Evolutionary conservation across 2,329 filamentous ascomycete genomes (phyloP), one percentile per base, ranked within the genome.

Genomic region (Penicillium sp.): DNA sequence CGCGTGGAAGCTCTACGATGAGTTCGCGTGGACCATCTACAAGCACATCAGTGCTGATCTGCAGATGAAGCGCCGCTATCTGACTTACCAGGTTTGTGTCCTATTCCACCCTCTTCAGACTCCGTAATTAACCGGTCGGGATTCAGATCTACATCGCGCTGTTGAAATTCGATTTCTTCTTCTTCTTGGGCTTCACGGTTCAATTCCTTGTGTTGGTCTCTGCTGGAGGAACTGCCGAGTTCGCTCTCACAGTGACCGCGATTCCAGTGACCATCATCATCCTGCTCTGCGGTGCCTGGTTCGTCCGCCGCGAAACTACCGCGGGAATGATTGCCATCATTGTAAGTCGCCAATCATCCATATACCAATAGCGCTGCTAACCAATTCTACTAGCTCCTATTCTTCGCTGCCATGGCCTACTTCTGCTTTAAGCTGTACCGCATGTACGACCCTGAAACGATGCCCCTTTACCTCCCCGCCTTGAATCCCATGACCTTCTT

Each of bases 121-220:
- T 72, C 59, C 68, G 16, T 9, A 4, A 29, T 40, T 53, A 38
- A 53, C 32, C 27, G 34, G 5, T 45, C 38, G n/a, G n/a, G 7
- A 22, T 29, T 16, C 58, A 96, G 92, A 92, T 99, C 73, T 99
- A 97, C 75, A 97, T 99, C 68, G 91, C 94, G 36, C 83, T 99
- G 10, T 83, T 99, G 61, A 99, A 99, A 76, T 99, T 99, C 73
- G 94, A 99, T 77, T 97, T 99, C 77, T 99, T 99, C 85, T 97
- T 99, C 81, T 99, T 99, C 82, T 85, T 99, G 47, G 94, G 93
- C 50, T 99, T 99, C 74, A 97, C 94, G 6, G 90, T 99, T 44
- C 94, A 99, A 71, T 99, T 99, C 74, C 83, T 97, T 50, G 93
- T 99, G 65, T 89, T 97, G 55, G 92, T 99, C 55, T 87, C 84